Evolutionary conservation across 148 eudicot genomes (phyloP).

Genomic region (Pharnaceum exiguum): DNA sequence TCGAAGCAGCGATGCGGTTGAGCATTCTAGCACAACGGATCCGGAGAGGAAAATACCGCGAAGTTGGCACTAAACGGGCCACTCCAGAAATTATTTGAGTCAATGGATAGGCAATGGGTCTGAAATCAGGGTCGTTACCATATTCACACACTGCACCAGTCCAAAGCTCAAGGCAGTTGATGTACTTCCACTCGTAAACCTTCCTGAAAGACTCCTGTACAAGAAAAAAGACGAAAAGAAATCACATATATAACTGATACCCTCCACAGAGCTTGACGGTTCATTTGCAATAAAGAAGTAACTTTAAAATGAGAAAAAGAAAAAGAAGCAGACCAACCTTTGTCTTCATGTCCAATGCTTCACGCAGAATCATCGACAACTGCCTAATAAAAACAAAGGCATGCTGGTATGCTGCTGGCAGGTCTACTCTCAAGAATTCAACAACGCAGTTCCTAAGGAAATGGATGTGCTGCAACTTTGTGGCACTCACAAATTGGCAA

Average conservation of each 20-base stretch:
- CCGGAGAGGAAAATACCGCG: slow-evolving; percentile 89
- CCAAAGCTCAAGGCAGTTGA: slow-evolving; percentile 97
- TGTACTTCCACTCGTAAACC: slow-evolving; percentile 93
- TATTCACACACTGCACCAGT: slow-evolving; percentile 81
- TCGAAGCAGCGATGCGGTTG: slow-evolving; percentile 79
- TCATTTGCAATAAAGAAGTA: not conserved
- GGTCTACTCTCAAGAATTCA: slow-evolving; percentile 73
- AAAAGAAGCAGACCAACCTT: slow-evolving; percentile 39
- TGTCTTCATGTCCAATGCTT: slow-evolving; percentile 60
- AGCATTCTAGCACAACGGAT: slow-evolving; percentile 93
- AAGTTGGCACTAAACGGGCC: slow-evolving; percentile 85
- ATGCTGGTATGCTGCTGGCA: slow-evolving; percentile 82
- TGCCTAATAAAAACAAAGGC: slow-evolving; percentile 88
- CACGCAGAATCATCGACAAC: slow-evolving; percentile 72
- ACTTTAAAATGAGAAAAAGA: not conserved
- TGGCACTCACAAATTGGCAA: slow-evolving; percentile 68
- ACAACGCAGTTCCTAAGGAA: slow-evolving; percentile 76
- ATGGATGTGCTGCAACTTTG: slow-evolving; percentile 79
- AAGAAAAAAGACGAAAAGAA: not conserved
- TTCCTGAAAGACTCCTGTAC: slow-evolving; percentile 71
- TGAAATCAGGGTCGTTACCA: slow-evolving; percentile 73
- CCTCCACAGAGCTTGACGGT: no score
- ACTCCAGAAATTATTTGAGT: slow-evolving; percentile 93
- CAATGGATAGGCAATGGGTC: slow-evolving; percentile 90
- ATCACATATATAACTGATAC: slow-evolving; percentile 5